Base-by-base conservation (phyloP, 371 early-diverging fungal genomes). In the Synchytrium microbalum region DNA sequence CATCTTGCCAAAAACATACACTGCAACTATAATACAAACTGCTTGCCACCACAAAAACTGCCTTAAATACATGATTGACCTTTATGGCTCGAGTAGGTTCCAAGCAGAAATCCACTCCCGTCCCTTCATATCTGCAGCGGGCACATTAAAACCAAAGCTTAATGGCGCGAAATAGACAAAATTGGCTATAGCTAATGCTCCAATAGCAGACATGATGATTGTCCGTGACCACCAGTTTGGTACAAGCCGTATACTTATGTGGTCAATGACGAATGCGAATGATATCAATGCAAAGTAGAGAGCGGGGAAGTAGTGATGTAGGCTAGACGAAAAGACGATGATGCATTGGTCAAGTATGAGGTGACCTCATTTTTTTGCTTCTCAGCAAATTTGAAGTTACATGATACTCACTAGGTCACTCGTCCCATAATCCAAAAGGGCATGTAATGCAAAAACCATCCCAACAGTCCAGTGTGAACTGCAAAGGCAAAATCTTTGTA, bases 281-380 rank as follows among this genome's bases (percentile, higher is more conserved):
- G 86, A 76, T 46, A 96, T 75, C 58, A 95, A 85, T 32, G 89
- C 85, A 77, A 99, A 99, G 78, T 97, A 98, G 32, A 98, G 79
- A 0, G 99, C 93, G 0, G 99, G 98, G 78, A 96, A 96, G 77
- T 99, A 99, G 73, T 99, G 99, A 73, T 99, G 99, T 52, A 98
- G 79, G 60, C 84, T 84, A 55, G 31, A 32, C 58, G 14, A 16
- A 23, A 32, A 10, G 29, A 10, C 25, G 61, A 28, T 33, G n/a
- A 51, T 51, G 24, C 24, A n/a, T 26, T 30, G 54, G 53, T 55
- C 31, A 46, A 33, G 0, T 10, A 16, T 24, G 23, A 8, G n/a
- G n/a, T n/a, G 28, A 64, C 27, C 63, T 61, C 5, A 31, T 31
- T 24, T 24, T 8, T 8, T 24, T 71, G 63, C 58, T 91, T 92